These are phyloP conservation scores for Ceratocystis colombiana DNA, from an alignment of 2,329 filamentous ascomycete genomes.

Conservation along the genomic window DNA sequence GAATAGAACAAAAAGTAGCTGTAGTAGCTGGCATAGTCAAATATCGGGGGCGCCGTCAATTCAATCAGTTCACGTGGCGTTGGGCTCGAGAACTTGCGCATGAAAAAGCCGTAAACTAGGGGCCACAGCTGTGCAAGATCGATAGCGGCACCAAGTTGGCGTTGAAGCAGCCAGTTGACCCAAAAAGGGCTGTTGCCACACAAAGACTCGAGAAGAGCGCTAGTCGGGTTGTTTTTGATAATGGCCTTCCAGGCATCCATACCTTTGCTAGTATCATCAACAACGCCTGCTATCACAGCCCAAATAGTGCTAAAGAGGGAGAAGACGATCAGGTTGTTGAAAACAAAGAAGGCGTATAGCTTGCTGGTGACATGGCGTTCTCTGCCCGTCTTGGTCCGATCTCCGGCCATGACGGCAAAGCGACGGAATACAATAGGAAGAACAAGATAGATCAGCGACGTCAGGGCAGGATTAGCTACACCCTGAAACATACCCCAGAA, in stretches of 20 bases:
- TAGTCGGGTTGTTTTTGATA: slow-evolving; percentile 50
- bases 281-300: slow-evolving; percentile 57
- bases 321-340: slow-evolving; percentile 94
- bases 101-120: slow-evolving; percentile 72
- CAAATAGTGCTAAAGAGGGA: slow-evolving; percentile 81
- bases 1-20: slow-evolving; percentile 96
- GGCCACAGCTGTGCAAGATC: slow-evolving; percentile 85
- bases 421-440: slow-evolving; percentile 87
- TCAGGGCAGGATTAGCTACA: slow-evolving; percentile 78
- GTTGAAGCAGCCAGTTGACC: slow-evolving; percentile 86
- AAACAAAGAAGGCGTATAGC: slow-evolving; percentile 89
- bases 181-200: slow-evolving; percentile 82
- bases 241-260: slow-evolving; percentile 61
- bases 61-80: slow-evolving; percentile 88
- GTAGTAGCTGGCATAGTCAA: slow-evolving; percentile 95
- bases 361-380: slow-evolving; percentile 86
- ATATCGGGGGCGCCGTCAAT: slow-evolving; percentile 79
- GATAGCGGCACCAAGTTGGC: slow-evolving; percentile 84
- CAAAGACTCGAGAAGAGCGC: slow-evolving; percentile 59
- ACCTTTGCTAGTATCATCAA: slow-evolving; percentile 47
- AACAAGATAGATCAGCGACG: slow-evolving; percentile 75
- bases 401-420: slow-evolving; percentile 71
- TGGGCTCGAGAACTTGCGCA: slow-evolving; percentile 72
- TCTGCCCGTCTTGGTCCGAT: slow-evolving; percentile 82
- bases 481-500: slow-evolving; percentile 86